Evolutionary conservation across 2,329 filamentous ascomycete species (phyloP), one percentile per base, ranked within the genome.

Genomic region (Talaromyces sp.): DNA sequence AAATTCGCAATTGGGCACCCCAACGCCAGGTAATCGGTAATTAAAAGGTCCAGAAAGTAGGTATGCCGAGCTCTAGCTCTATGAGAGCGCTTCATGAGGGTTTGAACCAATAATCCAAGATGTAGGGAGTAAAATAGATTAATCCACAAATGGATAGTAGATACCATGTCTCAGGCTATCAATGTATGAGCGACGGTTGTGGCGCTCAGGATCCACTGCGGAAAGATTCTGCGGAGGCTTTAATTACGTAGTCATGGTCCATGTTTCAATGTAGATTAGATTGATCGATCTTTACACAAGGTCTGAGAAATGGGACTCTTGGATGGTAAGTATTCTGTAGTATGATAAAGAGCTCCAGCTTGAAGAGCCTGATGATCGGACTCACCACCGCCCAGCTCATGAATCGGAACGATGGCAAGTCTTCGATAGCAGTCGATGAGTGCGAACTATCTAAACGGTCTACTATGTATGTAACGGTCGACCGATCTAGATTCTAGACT

Each of bases 151-250:
- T 50, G 47, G 5, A 49, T 6, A 14, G 22, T 50, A 3, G 33
- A 52, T 27, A 31, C 24, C 24, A 52, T 52, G 49, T 52, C 49
- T 52, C 24, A 33, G 49, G 49, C 49, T 33, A 50, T 50, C 9
- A 31, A 16, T 31, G 14, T 10, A 50, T 14, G 16, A n/a, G 24
- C 22, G 52, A 22, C 50, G 50, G 50, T 27, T 58, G 56, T 58
- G 56, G 56, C 56, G 35, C 24, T 35, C 9, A 14, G 35, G 47
- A 43, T 52, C 60, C 60, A 62, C 60, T 24, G 60, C 60, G 60
- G 60, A 56, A 61, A 62, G 60, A 62, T 62, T 62, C 60, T 62
- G 47, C 60, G 33, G 24, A 37, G n/a, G 33, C 50, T 35, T 54
- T 19, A 31, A 31, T 31, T 31, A 31, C 27, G 27, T 31, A 52